phyloP scores from a whole-genome alignment of 192 early-diverging fungal species.

The Gamsiella multidivaricata region DNA sequence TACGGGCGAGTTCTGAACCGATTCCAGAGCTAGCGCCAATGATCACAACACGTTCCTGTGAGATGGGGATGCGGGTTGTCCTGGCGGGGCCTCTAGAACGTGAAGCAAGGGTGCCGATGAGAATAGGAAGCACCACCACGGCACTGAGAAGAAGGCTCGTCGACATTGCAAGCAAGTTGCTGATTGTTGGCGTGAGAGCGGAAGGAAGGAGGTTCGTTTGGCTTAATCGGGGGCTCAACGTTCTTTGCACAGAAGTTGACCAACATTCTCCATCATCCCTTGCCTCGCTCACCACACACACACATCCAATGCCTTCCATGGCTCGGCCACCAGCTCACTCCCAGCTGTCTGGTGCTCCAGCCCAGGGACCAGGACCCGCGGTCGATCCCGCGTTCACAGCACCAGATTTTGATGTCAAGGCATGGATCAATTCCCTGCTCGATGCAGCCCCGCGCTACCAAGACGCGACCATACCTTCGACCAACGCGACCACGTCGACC shows the following conservation, averaged over 20 bases:
- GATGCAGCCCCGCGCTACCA: slow-evolving; percentile 21
- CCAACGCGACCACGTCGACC: background rate
- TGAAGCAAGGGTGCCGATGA: background rate
- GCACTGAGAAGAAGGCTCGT: background rate
- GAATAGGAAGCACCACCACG: slow-evolving; percentile 8
- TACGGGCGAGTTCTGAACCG: slow-evolving; percentile 71
- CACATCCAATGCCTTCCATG: slow-evolving; percentile 44
- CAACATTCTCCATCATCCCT: background rate
- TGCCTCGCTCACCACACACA: background rate
- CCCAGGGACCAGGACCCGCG: background rate
- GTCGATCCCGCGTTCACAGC: slow-evolving; percentile 48
- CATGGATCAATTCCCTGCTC: slow-evolving; percentile 72
- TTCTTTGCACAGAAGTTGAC: background rate
- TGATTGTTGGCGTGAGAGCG: too few species aligned
- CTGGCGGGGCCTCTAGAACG: background rate
- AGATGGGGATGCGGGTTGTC: slow-evolving; percentile 15
- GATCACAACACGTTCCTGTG: slow-evolving; percentile 68
- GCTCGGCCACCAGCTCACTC: slow-evolving; percentile 22
- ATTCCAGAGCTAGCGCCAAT: slow-evolving; percentile 86
- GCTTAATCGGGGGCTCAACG: too few species aligned
- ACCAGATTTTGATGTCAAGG: slow-evolving; percentile 70
- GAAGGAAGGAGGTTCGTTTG: background rate
- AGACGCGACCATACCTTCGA: background rate
- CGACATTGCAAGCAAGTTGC: background rate
- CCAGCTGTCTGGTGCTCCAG: slow-evolving; percentile 8